Base-by-base conservation (phyloP, 257 asterid species). In the Solanum dulcamara region DNA sequence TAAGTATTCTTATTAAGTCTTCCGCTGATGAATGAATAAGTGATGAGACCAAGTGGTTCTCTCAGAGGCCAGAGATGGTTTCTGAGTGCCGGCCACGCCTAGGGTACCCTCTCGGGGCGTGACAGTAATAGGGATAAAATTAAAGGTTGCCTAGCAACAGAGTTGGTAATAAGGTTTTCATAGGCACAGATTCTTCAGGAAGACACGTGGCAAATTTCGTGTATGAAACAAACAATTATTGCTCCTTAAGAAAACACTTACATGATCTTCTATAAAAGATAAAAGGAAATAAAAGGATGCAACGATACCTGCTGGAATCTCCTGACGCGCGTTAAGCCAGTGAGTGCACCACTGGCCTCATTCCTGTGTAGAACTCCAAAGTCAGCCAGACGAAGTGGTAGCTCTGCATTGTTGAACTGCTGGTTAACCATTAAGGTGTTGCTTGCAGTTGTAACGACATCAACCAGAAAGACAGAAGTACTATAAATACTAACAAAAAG, bases 301-400 rank as follows among this genome's bases (percentile, higher is more conserved):
- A 28, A 83, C 50, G 28, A 80, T 91, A 97, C 99, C 99, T 97
- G 99, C 92, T 94, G 99, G 86, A 95, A 97, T 89, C 99, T 90
- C 91, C 99, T 94, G 57, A 97, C 98, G 83, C 99, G 99, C 37
- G 98, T 97, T 89, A 97, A 87, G 60, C 98, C 99, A 51, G 98
- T 94, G 87, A 97, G 98, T 85, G 99, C 99, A 81, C 99, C 99
- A 86, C 98, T 97, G 85, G 97, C 97, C 89, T 97, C 99, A 86
- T 97, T 97, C 80, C 99, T 94, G 88, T 95, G 99, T 92, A 95
- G 89, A 80, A 94, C 98, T 40, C 99, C 99, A 87, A 97, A 97
- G 90, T 97, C 99, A 86, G 98, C 99, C 85, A 95, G 88, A 85
- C 99, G 98, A 80, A 97, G 94, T 3, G 99, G 99, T 68, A 97